Conservation (phyloP, 306 rosid species). For the Castanea sativa region DNA sequence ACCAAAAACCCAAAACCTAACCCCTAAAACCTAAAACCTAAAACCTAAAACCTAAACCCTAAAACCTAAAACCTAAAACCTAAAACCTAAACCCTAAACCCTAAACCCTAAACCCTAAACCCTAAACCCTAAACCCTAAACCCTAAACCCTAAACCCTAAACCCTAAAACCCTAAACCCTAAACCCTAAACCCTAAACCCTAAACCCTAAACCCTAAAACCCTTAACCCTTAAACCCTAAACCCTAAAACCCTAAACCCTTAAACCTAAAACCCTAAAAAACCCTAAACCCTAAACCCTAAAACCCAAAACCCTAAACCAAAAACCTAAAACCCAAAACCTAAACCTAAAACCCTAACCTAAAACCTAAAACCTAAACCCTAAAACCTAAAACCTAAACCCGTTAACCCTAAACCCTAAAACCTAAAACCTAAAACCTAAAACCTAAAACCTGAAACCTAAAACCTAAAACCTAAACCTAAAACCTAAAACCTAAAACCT, state of each 20-base stretch:
- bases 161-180: not conserved
- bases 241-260: no score
- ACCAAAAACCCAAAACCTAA: not conserved
- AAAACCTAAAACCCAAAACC: not conserved
- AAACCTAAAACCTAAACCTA: no score
- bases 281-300: slow-evolving; percentile 4
- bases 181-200: slow-evolving; percentile 10
- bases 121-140: slow-evolving; percentile 8
- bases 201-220: not conserved
- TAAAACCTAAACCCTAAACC: not conserved
- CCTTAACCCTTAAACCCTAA: not conserved
- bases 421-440: slow-evolving; percentile 7
- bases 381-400: not conserved
- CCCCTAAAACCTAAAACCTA: not conserved
- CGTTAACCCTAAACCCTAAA: slow-evolving; percentile 9
- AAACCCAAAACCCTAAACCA: not conserved
- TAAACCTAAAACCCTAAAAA: no score
- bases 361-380: slow-evolving; percentile 5
- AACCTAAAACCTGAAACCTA: not conserved
- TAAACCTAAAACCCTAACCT: slow-evolving; percentile 6
- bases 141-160: not conserved
- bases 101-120: not conserved
- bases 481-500: no score
- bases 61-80: slow-evolving; percentile 14
- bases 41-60: slow-evolving; percentile 10